Evolutionary conservation across 202 grass and related monocot genomes (phyloP).

Genomic region (Carex arenaria): DNA sequence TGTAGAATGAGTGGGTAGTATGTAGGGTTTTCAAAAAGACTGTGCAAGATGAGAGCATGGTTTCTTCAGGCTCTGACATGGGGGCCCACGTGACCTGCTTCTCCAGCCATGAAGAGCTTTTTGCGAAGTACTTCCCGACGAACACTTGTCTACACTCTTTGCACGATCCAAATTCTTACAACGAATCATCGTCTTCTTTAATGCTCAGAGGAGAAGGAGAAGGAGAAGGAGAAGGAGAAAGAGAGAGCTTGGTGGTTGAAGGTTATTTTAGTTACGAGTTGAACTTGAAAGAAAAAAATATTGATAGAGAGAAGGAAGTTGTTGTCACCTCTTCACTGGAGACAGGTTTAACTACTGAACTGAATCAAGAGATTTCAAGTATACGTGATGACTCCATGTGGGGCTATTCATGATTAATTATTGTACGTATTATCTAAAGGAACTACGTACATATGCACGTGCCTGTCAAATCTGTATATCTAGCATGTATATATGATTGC

Average conservation of each 20-base stretch:
- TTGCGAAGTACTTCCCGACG: background rate
- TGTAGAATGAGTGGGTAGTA: slow-evolving; percentile 42
- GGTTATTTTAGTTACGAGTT: background rate
- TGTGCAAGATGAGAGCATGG: background rate
- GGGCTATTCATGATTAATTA: slow-evolving; percentile 5
- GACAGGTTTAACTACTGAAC: slow-evolving; percentile 10
- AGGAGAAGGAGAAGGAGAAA: background rate
- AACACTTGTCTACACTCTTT: background rate
- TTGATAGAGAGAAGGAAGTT: slow-evolving; percentile 3
- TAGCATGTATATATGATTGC: background rate
- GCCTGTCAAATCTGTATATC: background rate
- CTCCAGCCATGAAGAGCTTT: background rate
- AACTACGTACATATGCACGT: background rate
- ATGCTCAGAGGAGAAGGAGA: background rate
- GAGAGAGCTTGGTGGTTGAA: background rate
- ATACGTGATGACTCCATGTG: background rate
- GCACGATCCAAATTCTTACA: background rate
- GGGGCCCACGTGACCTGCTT: background rate
- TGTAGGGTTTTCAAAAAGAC: slow-evolving; percentile 36
- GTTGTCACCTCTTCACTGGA: slow-evolving; percentile 13
- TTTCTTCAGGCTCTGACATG: background rate
- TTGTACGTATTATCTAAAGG: background rate
- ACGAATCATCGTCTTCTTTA: slow-evolving; percentile 6
- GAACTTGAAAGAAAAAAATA: background rate
- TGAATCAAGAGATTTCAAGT: slow-evolving; percentile 18